Evolutionary conservation across 352 stramenopile species (phyloP).

Genomic region (Plasmopara muralis): DNA sequence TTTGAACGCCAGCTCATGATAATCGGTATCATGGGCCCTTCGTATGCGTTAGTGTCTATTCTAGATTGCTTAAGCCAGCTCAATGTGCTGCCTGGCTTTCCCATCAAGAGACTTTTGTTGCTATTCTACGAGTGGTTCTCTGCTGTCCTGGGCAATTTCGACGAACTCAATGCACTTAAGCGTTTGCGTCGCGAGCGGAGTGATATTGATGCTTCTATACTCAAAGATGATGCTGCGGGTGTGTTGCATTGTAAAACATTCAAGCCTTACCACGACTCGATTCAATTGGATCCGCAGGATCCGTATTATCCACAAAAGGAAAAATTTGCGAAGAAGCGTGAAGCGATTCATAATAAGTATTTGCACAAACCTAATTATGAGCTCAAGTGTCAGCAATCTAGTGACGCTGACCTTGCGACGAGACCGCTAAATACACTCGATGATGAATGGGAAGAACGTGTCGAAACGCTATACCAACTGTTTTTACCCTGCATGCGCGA

Average conservation of each 20-base stretch:
- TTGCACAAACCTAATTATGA: conserved; percentile 56
- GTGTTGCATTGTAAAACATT: conserved; percentile 66
- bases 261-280: conserved; percentile 40
- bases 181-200: conserved; percentile 34
- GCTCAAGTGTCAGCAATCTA: conserved; percentile 39
- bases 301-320: conserved; percentile 68
- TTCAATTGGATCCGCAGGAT: conserved; percentile 50
- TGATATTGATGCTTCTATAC: conserved; percentile 31
- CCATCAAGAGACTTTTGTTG: conserved; percentile 71
- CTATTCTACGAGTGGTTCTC: conserved; percentile 67
- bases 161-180: conserved; percentile 51
- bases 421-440: conserved; percentile 43
- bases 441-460: conserved; percentile 65
- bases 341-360: conserved; percentile 70
- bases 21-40: conserved; percentile 48
- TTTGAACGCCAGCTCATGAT: conserved; percentile 68
- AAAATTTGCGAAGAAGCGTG: conserved; percentile 55
- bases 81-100: conserved; percentile 65
- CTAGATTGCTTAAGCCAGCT: conserved; percentile 67
- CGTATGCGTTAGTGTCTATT: conserved; percentile 57
- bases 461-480: conserved; percentile 62
- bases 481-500: conserved; percentile 69
- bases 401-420: conserved; percentile 39
- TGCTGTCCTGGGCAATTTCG: conserved; percentile 44
- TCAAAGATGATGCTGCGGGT: conserved; percentile 47